Conservation (phyloP, 176 grass and related monocot genomes). For the Saccharum spontaneum region DNA sequence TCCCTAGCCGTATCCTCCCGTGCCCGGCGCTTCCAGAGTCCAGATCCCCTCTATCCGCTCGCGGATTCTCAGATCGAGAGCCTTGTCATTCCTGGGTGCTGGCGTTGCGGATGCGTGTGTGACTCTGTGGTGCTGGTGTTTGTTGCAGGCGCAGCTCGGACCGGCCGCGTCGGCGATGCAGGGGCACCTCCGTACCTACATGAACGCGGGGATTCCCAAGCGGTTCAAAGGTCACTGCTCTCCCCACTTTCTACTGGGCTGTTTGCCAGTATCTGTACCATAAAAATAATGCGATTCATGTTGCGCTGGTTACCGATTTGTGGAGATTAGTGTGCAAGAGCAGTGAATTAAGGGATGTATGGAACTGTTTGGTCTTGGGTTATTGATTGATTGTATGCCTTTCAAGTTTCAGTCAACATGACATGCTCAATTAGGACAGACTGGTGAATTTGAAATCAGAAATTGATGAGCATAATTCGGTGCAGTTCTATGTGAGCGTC, state of each 20-base stretch:
- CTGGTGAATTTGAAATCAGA: background rate
- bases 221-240: slow-evolving; percentile 64
- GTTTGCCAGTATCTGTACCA: background rate
- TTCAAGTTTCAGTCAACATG: background rate
- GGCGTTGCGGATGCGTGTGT: background rate
- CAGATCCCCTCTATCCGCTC: background rate
- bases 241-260: background rate
- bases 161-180: slow-evolving; percentile 61
- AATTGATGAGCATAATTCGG: background rate
- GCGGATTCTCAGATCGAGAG: slow-evolving; percentile 17
- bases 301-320: background rate
- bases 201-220: slow-evolving; percentile 47
- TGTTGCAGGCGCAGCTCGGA: slow-evolving; percentile 52
- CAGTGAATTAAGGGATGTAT: background rate
- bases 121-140: slow-evolving; percentile 7
- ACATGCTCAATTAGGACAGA: background rate
- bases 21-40: slow-evolving; percentile 26
- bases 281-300: background rate
- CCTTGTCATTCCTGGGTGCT: background rate
- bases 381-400: background rate
- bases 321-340: background rate
- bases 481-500: background rate
- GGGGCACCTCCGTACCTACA: slow-evolving; percentile 71
- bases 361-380: background rate
- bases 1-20: background rate